Base-by-base conservation (phyloP, 306 rosid species). In the Datisca glomerata region DNA sequence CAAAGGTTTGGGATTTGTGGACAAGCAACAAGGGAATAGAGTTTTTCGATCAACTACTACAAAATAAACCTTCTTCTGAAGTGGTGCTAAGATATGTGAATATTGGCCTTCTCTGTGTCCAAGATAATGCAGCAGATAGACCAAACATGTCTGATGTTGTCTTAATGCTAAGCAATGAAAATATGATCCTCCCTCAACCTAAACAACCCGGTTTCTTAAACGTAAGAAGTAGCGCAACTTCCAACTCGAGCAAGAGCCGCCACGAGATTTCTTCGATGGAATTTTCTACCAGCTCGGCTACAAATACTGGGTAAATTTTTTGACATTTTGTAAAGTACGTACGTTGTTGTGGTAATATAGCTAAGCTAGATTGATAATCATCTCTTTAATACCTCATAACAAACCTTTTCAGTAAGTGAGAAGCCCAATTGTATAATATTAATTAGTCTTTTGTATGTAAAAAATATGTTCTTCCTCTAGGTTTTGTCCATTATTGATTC, bases 121-220 rank as follows among this genome's bases (percentile, higher is more conserved):
- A 53, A 22, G 47, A 31, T 19, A 27, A 40, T 17, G 28, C 24
- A 1, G 0, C 8, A 7, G 61, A 53, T 37, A 41, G 63, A 29
- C 56, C 68, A 23, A 37, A 21, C 45, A 46, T 61, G 69, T 27
- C 53, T 4, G 35, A 51, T 1, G 35, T 56, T 23, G 48, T 55
- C 17, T 21, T 43, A n/a, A 63, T 49, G 63, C 22, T 49, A 19
- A 44, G 41, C 21, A 33, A 63, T 4, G 45, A 41, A 28, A 51
- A 14, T 13, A 45, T 45, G 4, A n/a, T 18, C 5, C 27, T 55
- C 35, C 52, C 63, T 21, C 28, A 16, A 12, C 63, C 63, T n/a
- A 49, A 55, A 34, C 36, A 56, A 33, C 69, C 63, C 12, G 47
- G 42, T 20, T 63, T 63, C 41, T 55, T 63, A 18, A 25, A 10